Base-by-base conservation (phyloP, 306 rosid species). In the Adenanthera pavonina region DNA sequence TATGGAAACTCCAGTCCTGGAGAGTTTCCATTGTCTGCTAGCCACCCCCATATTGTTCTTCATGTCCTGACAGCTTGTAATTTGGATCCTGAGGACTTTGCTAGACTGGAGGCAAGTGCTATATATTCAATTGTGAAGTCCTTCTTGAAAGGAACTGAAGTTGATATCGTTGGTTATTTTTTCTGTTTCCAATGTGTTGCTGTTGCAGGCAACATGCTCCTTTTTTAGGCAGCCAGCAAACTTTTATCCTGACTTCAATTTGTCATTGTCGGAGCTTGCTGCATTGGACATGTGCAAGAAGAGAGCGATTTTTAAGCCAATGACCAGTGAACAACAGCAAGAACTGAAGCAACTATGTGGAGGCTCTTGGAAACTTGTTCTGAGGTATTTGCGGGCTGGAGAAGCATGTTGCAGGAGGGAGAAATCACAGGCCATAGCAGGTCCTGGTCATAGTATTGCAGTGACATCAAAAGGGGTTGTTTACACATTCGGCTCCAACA, bases 381-480 rank as follows among this genome's bases (percentile, higher is more conserved):
- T 95, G 88, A 90, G 95, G 89, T 95, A 89, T 85, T 84, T 95
- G 78, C 79, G 87, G 80, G 97, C 97, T 40, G 98, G 99, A 67
- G 99, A 95, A 74, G 90, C 94, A 11, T 95, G 97, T 85, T 83
- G 87, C 86, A 85, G 98, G 85, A 90, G 98, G 89, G 99, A 93
- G 86, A 93, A 89, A 75, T 93, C 92, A 2, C 95, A 91, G 85
- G 99, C 99, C 13, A 87, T 93, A 69, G 99, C 99, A 15, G 99
- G 99, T 78, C 97, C 99, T 3, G 98, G 98, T 76, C 99, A 95
- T 86, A 95, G 99, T 83, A 89, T 95, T 76, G 96, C 92, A 6
- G 97, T 95, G 80, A 89, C 99, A 12, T 89, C 97, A 6, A 87
- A 85, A 83, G 99, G 99, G 77, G 74, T 70, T 49, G 98, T 81